Evolutionary conservation across 495 filamentous ascomycete species (phyloP).

Genomic region (Penicillium atrosanguineum): DNA sequence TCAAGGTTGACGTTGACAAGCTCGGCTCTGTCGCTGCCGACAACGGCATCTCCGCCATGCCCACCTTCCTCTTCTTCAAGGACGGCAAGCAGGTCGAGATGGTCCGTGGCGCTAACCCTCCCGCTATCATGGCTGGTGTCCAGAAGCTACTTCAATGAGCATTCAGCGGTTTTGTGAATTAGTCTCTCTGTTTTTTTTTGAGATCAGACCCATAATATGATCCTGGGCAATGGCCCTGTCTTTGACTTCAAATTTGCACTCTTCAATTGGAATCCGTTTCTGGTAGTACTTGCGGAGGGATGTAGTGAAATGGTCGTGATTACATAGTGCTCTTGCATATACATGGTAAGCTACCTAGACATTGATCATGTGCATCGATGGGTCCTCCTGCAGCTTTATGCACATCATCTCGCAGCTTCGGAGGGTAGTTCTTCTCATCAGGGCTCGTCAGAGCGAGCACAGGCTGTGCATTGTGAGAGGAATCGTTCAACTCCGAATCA

Average conservation of each 20-base stretch:
- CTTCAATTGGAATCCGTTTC: background rate
- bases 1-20: slow-evolving; percentile 91
- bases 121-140: slow-evolving; percentile 56
- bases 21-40: slow-evolving; percentile 72
- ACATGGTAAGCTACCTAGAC: too few species aligned
- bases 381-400: too few species aligned
- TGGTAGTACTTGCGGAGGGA: background rate
- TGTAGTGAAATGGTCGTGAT: background rate
- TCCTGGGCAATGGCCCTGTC: background rate
- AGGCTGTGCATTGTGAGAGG: too few species aligned
- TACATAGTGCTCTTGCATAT: too few species aligned
- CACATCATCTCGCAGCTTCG: too few species aligned
- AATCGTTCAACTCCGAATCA: too few species aligned
- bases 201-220: background rate
- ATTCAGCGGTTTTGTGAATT: background rate
- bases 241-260: background rate
- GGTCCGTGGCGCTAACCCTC: slow-evolving; percentile 79
- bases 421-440: too few species aligned
- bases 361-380: too few species aligned
- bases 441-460: too few species aligned
- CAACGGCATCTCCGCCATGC: slow-evolving; percentile 89
- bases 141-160: slow-evolving; percentile 22
- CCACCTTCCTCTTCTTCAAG: slow-evolving; percentile 88
- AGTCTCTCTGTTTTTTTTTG: background rate
- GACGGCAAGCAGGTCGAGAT: slow-evolving; percentile 65